Percentiles rank a stretch among this genome's conserved stretches.
Evolutionary conservation across 495 filamentous ascomycete genomes (phyloP).

Genomic region (Letharia columbiana): DNA sequence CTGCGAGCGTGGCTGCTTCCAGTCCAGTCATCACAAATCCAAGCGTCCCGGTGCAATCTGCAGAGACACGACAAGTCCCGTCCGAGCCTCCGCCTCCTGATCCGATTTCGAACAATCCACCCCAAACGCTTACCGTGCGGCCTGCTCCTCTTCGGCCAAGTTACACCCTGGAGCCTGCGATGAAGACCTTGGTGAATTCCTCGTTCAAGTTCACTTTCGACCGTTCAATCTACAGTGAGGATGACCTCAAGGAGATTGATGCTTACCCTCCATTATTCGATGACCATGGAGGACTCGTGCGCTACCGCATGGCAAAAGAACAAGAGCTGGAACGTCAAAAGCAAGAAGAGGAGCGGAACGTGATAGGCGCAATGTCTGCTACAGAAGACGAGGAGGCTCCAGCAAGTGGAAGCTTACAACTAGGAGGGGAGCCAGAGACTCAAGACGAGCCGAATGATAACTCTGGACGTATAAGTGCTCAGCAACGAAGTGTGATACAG

Average conservation of each 20-base stretch:
- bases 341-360: constrained; percentile 49
- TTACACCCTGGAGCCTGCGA: constrained; percentile 36
- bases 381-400: constrained; percentile 47
- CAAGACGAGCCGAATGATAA: constrained; percentile 41
- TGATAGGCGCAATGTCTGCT: constrained; percentile 38
- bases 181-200: constrained; percentile 48
- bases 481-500: constrained; percentile 54
- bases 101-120: constrained; percentile 18
- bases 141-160: constrained; percentile 24
- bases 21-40: constrained; percentile 67
- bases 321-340: constrained; percentile 55
- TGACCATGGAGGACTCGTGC: constrained; percentile 62
- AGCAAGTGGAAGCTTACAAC: constrained; percentile 77
- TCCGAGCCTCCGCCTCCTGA: constrained; percentile 26
- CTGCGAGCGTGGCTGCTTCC: constrained; percentile 67
- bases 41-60: constrained; percentile 41
- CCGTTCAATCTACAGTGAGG: constrained; percentile 38
- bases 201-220: constrained; percentile 56
- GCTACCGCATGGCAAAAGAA: constrained; percentile 58
- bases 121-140: neutral
- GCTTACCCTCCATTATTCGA: constrained; percentile 76
- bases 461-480: constrained; percentile 38
- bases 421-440: constrained; percentile 87
- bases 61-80: constrained; percentile 33
- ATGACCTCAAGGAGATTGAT: constrained; percentile 48